A percentile compares a stretch with the other conserved stretches of the same genome.
phyloP scores from a whole-genome alignment of 805 yeast species.

The Candida sphagnicola region DNA sequence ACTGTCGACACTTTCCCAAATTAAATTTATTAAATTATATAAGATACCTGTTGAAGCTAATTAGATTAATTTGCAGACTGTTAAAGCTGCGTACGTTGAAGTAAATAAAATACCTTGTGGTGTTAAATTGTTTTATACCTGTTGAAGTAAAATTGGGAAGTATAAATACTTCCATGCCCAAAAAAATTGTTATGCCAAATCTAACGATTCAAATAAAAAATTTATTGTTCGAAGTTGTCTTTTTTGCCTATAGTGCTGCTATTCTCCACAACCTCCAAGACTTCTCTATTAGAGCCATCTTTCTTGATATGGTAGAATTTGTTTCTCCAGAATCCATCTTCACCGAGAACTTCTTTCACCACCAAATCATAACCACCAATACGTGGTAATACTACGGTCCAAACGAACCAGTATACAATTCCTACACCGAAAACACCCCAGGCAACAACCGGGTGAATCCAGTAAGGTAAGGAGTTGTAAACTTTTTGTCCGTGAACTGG shows the following conservation, averaged over 20 bases:
- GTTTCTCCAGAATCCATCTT: slow-evolving; percentile 72
- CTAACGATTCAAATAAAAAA: too few relatives aligned
- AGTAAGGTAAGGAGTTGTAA: slow-evolving; percentile 69
- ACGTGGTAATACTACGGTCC: slow-evolving; percentile 57
- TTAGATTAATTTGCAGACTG: not conserved
- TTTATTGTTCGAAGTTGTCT: not conserved
- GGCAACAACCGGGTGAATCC: slow-evolving; percentile 77
- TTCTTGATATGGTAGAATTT: slow-evolving; percentile 43
- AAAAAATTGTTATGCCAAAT: too few relatives aligned
- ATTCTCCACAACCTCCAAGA: slow-evolving; percentile 5
- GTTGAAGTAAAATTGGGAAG: not conserved
- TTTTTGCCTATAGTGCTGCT: not conserved
- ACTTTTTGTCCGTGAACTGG: slow-evolving; percentile 65
- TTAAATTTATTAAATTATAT: not conserved
- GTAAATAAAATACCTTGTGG: not conserved
- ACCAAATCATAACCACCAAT: slow-evolving; percentile 49
- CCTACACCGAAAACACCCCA: slow-evolving; percentile 72
- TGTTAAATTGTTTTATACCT: not conserved
- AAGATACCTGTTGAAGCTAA: not conserved
- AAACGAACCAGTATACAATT: slow-evolving; percentile 60
- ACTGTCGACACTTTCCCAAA: not conserved
- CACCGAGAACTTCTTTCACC: slow-evolving; percentile 52
- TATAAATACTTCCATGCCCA: too few relatives aligned
- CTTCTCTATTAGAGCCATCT: slow-evolving; percentile 10
- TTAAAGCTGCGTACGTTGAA: not conserved